Evolutionary conservation across 331 rosid genomes (phyloP).

Genomic region (Prunus yedoensis): DNA sequence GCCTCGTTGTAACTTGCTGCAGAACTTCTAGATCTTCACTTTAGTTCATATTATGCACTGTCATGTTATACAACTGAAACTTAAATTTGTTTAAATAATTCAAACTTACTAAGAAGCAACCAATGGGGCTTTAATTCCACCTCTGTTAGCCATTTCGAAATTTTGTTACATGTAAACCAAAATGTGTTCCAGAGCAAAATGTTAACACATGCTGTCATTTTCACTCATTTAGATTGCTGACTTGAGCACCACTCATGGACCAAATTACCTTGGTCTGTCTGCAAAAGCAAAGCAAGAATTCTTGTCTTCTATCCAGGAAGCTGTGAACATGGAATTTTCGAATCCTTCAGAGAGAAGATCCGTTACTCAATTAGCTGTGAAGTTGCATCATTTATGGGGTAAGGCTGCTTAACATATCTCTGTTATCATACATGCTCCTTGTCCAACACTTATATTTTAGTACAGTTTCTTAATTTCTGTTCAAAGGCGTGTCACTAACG

Average conservation of each 20-base stretch:
- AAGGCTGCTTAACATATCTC: conserved; percentile 21
- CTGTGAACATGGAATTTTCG: conserved; percentile 47
- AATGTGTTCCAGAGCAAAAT: neutral
- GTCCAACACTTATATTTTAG: neutral
- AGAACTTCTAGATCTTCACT: neutral
- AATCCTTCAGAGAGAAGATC: conserved; percentile 61
- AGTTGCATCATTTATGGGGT: conserved; percentile 70
- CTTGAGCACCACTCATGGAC: conserved; percentile 61
- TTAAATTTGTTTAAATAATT: no score
- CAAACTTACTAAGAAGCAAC: no score
- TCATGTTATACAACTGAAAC: neutral
- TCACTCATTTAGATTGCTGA: conserved; percentile 59
- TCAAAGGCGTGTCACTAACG: conserved; percentile 1
- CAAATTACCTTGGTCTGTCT: conserved; percentile 53
- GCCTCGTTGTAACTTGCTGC: neutral
- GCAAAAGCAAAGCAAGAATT: conserved; percentile 58
- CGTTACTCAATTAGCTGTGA: conserved; percentile 52
- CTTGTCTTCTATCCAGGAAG: conserved; percentile 61
- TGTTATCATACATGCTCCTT: neutral
- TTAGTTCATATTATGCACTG: neutral
- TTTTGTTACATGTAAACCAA: neutral
- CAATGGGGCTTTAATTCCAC: no score
- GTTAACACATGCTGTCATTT: neutral
- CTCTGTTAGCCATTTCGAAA: neutral
- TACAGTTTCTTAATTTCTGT: neutral